phyloP scores from a whole-genome alignment of 1,284 basidiomycete genomes.

The Pseudozyma pruni region DNA sequence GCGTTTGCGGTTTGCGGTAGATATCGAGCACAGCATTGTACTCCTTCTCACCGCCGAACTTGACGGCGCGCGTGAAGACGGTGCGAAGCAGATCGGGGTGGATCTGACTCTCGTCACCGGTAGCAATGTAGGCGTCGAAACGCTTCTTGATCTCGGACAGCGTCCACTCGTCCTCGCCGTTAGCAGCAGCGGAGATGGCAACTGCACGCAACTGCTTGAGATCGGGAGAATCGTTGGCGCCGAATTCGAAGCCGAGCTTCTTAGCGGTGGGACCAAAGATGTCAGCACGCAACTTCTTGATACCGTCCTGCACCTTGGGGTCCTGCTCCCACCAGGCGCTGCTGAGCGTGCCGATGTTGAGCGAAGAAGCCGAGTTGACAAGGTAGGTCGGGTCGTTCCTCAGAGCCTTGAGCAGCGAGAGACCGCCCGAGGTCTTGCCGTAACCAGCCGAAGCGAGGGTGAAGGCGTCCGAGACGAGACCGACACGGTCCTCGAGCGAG shows the following conservation, averaged over 20 bases:
- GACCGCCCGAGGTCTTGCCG: conserved; percentile 78
- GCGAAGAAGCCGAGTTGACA: conserved; percentile 54
- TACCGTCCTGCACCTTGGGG: conserved; percentile 71
- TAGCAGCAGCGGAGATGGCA: conserved; percentile 76
- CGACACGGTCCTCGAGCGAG: conserved; percentile 84
- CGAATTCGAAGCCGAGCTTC: conserved; percentile 82
- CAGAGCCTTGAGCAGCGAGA: conserved; percentile 78
- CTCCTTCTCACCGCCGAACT: conserved; percentile 80
- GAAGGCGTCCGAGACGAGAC: conserved; percentile 83
- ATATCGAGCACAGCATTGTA: conserved; percentile 74
- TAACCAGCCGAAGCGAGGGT: conserved; percentile 84
- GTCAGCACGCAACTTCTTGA: conserved; percentile 67
- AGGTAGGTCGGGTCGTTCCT: conserved; percentile 69
- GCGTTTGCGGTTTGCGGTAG: conserved; percentile 73
- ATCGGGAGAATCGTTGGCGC: conserved; percentile 77
- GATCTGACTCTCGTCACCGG: conserved; percentile 81
- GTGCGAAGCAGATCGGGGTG: conserved; percentile 70
- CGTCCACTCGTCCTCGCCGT: conserved; percentile 68
- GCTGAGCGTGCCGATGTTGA: conserved; percentile 55
- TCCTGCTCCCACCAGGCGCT: conserved; percentile 87
- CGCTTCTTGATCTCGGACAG: conserved; percentile 76
- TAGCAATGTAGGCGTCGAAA: conserved; percentile 79
- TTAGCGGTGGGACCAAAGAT: conserved; percentile 84
- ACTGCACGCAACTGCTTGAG: conserved; percentile 80
- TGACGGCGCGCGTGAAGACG: conserved; percentile 71